These are phyloP conservation scores for Quillaja saponaria DNA, from an alignment of 306 rosid genomes.

Conservation along the genomic window DNA sequence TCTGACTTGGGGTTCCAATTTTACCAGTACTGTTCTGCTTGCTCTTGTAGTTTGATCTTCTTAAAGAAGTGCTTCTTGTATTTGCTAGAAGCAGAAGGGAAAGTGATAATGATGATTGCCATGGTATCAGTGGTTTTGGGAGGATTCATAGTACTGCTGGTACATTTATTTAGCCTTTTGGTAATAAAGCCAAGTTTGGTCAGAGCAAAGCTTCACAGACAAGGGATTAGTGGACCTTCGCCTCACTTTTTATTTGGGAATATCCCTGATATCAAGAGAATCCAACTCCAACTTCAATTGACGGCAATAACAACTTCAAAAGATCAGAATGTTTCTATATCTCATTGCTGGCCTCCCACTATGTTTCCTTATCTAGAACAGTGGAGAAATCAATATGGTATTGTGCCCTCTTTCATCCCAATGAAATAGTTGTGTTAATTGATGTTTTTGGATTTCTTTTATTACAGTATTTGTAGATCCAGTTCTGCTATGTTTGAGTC, in stretches of 20 bases:
- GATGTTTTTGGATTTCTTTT: no score
- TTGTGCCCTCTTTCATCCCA: no score
- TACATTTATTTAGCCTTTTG: conserved; percentile 32
- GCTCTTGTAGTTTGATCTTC: no score
- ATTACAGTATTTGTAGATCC: no score
- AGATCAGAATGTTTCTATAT: conserved; percentile 10
- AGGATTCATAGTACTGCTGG: conserved; percentile 16
- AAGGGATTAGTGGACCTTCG: conserved; percentile 69
- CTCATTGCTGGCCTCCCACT: conserved; percentile 52
- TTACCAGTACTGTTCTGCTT: no score
- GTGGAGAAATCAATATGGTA: conserved; percentile 64
- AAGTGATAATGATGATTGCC: background rate
- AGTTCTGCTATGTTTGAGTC: background rate
- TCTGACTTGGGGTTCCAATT: no score
- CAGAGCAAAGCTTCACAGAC: conserved; percentile 55
- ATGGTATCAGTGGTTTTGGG: conserved; percentile 31
- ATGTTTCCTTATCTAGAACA: conserved; percentile 47
- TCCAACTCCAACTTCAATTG: conserved; percentile 28
- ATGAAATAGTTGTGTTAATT: no score
- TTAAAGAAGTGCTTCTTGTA: no score
- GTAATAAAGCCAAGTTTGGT: conserved; percentile 45
- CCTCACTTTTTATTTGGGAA: conserved; percentile 60
- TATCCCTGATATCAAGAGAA: conserved; percentile 48
- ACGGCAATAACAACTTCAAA: background rate
- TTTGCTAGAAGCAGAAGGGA: background rate